Base-by-base conservation (phyloP, 2,329 filamentous ascomycete species). In the Magnaporthiopsis incrustans region DNA sequence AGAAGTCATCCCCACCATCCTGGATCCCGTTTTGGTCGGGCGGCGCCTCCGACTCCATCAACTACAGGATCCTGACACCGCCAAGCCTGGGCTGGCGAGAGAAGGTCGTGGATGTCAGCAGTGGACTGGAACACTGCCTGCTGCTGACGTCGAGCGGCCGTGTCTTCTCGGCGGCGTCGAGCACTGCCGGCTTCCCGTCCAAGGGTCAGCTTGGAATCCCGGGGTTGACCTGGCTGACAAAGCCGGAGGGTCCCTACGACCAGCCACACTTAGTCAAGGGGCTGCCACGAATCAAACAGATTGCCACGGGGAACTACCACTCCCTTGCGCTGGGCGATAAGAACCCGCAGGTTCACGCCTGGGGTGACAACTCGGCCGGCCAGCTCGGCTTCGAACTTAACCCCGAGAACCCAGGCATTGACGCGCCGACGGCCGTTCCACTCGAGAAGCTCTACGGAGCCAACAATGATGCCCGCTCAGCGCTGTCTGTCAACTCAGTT, bases 301-400 rank as follows among this genome's bases (percentile, higher is more conserved):
- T 98, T 65, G 93, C 94, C 1, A 80, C 91, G 1, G 95, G 95
- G 30, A 92, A 97, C 72, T 87, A 88, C 68, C 95, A 99, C 77
- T 96, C 92, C 4, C 78, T 96, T 1, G 90, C 87, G 0, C 81
- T 92, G 22, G 10, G n/a, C 44, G 91, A 94, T 72, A 84, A 85
- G 66, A 81, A 89, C 63, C 94, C 94, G 22, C 85, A 87, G 22
- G 83, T 95, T 22, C 97, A 95, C 74, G 82, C 87, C 8, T 98
- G 96, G 77, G 95, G 95, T 53, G 93, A 98, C 75, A 98, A 98
- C 77, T 87, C 88, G 0, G 85, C 86, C 58, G 95, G 95, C n/a
- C 95, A 98, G 75, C 82, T 98, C 4, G 94, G 94, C n/a, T 87
- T 94, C 70, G 86, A 91, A 62, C 85, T 84, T 63, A 86, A 86